These are phyloP conservation scores for Suhomyces coccinellae DNA, from an alignment of 1,139 yeast genomes.

Conservation along the genomic window DNA sequence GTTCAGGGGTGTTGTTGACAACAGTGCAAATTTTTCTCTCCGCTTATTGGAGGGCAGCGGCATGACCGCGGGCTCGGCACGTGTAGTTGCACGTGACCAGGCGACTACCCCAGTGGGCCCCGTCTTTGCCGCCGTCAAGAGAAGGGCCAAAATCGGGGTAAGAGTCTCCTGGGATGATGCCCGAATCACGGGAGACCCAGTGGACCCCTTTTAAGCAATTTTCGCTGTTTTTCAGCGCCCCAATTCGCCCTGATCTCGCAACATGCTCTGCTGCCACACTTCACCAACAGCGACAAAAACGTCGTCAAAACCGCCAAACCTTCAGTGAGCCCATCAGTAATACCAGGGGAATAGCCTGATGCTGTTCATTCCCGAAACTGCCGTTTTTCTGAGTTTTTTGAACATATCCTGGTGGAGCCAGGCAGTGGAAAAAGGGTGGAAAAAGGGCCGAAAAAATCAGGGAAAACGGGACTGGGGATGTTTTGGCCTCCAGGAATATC, in stretches of 20 bases:
- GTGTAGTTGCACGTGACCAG: neutral
- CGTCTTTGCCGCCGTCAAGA: too few relatives aligned
- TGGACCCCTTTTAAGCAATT: neutral
- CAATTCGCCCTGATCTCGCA: neutral
- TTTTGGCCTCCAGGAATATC: too few relatives aligned
- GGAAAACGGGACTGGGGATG: neutral
- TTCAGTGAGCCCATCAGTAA: too few relatives aligned
- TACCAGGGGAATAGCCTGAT: too few relatives aligned
- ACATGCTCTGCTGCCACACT: too few relatives aligned
- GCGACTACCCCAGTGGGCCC: neutral
- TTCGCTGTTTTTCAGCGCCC: neutral
- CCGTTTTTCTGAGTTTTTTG: neutral
- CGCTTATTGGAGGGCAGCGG: constrained; percentile 8
- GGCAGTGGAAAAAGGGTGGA: neutral
- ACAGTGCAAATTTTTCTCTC: constrained; percentile 13
- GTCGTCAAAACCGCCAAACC: neutral
- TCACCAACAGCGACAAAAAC: neutral
- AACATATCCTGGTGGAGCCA: neutral
- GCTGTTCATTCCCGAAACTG: neutral
- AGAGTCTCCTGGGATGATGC: too few relatives aligned
- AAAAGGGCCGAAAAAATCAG: neutral
- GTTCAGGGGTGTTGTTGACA: constrained; percentile 14
- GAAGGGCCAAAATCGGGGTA: too few relatives aligned
- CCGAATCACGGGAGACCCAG: too few relatives aligned
- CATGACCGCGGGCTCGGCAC: neutral